phyloP scores from a whole-genome alignment of 2,329 filamentous ascomycete species.

The Sporothrix curviconia region DNA sequence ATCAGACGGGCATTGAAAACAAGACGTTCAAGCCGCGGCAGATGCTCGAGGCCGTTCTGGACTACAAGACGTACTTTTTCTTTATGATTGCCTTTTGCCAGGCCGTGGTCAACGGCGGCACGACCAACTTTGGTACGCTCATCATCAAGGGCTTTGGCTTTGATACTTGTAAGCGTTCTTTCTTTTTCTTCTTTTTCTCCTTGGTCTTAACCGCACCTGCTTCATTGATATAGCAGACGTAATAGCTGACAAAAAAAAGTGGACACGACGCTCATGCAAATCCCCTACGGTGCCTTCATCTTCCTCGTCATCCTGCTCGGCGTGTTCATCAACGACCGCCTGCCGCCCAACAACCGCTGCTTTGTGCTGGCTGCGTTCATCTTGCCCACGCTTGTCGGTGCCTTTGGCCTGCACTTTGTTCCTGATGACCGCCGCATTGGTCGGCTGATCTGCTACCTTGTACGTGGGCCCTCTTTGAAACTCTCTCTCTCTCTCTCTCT shows the following conservation, averaged over 20 bases:
- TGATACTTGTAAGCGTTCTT: constrained; percentile 44
- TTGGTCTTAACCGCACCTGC: neutral
- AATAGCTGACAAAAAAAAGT: too few relatives aligned
- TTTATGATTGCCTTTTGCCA: constrained; percentile 45
- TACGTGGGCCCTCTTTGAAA: too few relatives aligned
- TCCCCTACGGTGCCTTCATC: constrained; percentile 38
- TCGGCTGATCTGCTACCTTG: constrained; percentile 47
- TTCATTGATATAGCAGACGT: too few relatives aligned
- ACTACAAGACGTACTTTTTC: constrained; percentile 55
- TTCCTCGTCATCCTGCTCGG: constrained; percentile 54
- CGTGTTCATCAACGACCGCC: constrained; percentile 36
- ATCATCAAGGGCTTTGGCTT: constrained; percentile 55
- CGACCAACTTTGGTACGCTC: constrained; percentile 54
- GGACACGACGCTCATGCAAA: constrained; percentile 32
- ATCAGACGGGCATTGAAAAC: constrained; percentile 55
- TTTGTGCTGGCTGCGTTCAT: constrained; percentile 50
- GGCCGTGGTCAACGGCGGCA: constrained; percentile 52
- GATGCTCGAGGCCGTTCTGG: constrained; percentile 48
- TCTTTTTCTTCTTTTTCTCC: constrained; percentile 42
- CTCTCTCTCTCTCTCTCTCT: too few relatives aligned
- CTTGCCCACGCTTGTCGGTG: constrained; percentile 52
- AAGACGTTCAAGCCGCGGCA: constrained; percentile 49
- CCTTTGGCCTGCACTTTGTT: constrained; percentile 52
- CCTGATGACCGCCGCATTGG: constrained; percentile 43
- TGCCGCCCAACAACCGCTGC: constrained; percentile 43